Base-by-base conservation (phyloP, 73 alveolate genomes). In the Chromera velia region DNA sequence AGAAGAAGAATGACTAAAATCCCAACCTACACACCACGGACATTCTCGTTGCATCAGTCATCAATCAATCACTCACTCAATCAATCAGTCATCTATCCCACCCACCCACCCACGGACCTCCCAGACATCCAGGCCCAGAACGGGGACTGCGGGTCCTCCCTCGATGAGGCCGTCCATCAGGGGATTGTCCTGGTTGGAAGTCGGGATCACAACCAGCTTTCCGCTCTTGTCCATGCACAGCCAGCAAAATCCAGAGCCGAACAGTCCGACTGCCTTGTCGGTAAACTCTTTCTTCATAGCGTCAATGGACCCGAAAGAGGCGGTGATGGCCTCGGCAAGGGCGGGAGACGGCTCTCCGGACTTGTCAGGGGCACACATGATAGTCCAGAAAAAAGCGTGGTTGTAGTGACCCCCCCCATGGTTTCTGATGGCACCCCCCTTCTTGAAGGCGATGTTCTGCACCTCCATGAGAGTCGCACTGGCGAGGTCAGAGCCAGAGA, bases 171-270 rank as follows among this genome's bases (percentile, higher is more conserved):
- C 85, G 32, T 1, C 0, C 85, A 76, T 76, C 81, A 76, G 31
- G 22, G 85, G 85, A 28, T 76, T 76, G 66, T 76, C 83, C 67
- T 76, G 81, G 33, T 76, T 76, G 19, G 81, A 33, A 17, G 82
- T 28, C 10, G 68, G n/a, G 31, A 28, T 24, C n/a, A 76, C 66
- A 24, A 68, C 55, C 28, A 76, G 67, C 34, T 63, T 24, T n/a
- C 85, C 85, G 33, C 67, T 72, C 33, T 79, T 79, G 19, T 34
- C 67, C 17, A 76, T 83, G 28, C 82, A n/a, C 30, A 76, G 82
- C 82, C 82, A 76, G 18, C 83, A 64, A 83, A 83, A 76, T 24
- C 85, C 85, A 26, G 82, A 49, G 49, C 85, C 85, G 40, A 76
- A 76, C 33, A 55, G 28, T 17, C 32, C 29, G 0, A 26, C 32